Conservation (phyloP, 202 grass and related monocot species). For the Hordeum pubiflorum region DNA sequence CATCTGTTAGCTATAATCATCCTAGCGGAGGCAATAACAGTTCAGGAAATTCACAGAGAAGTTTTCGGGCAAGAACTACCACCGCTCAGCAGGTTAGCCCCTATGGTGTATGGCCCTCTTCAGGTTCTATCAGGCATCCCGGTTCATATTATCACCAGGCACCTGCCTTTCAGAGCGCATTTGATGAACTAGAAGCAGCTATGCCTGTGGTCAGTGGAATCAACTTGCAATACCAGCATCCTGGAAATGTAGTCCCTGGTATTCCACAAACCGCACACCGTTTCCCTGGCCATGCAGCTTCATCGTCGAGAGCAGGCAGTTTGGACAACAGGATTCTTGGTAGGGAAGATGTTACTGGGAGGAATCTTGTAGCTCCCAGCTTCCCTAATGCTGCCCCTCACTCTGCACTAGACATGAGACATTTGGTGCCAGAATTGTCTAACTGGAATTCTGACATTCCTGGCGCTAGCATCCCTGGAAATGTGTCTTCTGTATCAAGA, state of each 20-base stretch:
- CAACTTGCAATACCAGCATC: constrained; percentile 45
- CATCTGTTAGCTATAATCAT: constrained; percentile 35
- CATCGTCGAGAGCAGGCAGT: constrained; percentile 40
- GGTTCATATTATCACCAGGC: constrained; percentile 42
- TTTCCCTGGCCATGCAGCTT: constrained; percentile 48
- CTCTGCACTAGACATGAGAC: constrained; percentile 29
- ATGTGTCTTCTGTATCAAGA: constrained; percentile 44
- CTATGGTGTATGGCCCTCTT: constrained; percentile 52
- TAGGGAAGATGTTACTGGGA: constrained; percentile 26
- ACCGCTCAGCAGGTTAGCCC: constrained; percentile 30
- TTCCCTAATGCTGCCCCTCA: constrained; percentile 33
- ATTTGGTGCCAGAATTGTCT: constrained; percentile 37
- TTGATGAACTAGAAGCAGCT: constrained; percentile 47
- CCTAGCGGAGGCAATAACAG: constrained; percentile 21
- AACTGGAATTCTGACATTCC: constrained; percentile 45
- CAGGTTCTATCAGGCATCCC: constrained; percentile 40
- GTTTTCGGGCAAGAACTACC: constrained; percentile 65
- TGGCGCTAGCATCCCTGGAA: constrained; percentile 42
- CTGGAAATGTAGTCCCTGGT: constrained; percentile 37
- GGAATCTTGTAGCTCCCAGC: constrained; percentile 30
- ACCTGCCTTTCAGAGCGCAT: constrained; percentile 33
- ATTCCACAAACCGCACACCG: constrained; percentile 36
- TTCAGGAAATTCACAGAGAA: constrained; percentile 52
- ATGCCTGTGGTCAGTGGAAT: constrained; percentile 39
- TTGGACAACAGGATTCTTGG: constrained; percentile 47